Conservation (phyloP, 306 rosid species). For the Inga laurina region DNA sequence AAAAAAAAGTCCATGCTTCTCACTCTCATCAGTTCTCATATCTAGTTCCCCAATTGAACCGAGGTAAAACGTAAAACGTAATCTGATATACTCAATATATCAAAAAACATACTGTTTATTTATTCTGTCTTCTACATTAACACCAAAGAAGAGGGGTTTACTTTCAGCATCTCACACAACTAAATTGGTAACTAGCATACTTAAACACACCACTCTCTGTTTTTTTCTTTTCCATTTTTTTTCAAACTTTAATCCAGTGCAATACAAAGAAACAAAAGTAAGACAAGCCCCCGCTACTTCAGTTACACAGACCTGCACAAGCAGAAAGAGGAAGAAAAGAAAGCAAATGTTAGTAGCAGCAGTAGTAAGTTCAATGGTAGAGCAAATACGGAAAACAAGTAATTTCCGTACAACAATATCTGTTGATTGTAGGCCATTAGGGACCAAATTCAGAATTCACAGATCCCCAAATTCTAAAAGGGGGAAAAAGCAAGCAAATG, state of each 20-base stretch:
- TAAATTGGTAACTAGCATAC: not conserved
- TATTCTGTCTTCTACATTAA: not conserved
- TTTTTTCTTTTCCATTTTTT: not conserved
- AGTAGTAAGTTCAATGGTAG: not conserved
- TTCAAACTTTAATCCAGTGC: not conserved
- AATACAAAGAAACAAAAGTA: not conserved
- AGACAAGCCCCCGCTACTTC: conserved; percentile 20
- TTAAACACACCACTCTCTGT: not conserved
- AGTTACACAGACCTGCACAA: conserved; percentile 35
- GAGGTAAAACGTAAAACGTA: too few relatives aligned
- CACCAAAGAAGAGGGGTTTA: not conserved
- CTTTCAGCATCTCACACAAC: not conserved
- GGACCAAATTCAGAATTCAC: not conserved
- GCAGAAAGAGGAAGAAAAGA: not conserved
- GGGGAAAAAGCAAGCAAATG: not conserved
- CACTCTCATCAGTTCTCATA: too few relatives aligned
- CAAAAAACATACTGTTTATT: not conserved
- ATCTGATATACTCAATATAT: too few relatives aligned
- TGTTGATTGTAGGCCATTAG: not conserved
- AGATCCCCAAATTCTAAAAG: not conserved
- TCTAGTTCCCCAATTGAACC: too few relatives aligned
- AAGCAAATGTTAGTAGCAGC: not conserved
- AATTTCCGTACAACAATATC: not conserved
- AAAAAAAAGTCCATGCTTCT: too few relatives aligned
- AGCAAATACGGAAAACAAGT: not conserved